These are phyloP conservation scores for Draba incana DNA, from an alignment of 345 rosid species.

Conservation along the genomic window DNA sequence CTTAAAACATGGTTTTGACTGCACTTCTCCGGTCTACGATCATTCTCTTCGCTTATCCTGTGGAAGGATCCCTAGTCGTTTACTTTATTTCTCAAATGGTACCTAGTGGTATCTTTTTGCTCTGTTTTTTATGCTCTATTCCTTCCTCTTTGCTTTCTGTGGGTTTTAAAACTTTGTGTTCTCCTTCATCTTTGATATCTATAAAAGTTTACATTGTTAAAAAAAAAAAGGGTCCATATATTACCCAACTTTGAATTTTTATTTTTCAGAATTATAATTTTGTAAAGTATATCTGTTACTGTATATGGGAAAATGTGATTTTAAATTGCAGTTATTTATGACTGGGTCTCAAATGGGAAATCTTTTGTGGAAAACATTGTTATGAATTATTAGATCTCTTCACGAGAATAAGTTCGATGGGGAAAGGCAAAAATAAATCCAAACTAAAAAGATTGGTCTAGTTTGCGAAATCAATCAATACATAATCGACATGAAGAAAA, in stretches of 20 bases:
- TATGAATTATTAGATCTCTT: background rate
- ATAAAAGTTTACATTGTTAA: too few species aligned
- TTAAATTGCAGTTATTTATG: background rate
- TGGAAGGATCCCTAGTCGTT: too few species aligned
- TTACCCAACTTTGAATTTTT: constrained; percentile 20
- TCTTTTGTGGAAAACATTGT: background rate
- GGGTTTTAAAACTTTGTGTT: too few species aligned
- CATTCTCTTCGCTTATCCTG: too few species aligned
- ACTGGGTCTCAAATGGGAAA: background rate
- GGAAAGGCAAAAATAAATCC: background rate
- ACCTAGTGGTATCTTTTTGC: too few species aligned
- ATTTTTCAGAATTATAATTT: background rate
- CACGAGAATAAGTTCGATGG: background rate
- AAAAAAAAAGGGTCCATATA: too few species aligned
- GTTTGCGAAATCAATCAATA: background rate
- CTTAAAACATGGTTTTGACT: too few species aligned
- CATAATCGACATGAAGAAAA: background rate
- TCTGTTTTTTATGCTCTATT: too few species aligned
- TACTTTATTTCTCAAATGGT: too few species aligned
- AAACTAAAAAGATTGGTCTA: background rate
- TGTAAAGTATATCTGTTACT: background rate
- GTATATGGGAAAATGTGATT: background rate
- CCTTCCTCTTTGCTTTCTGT: too few species aligned
- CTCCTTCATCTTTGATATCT: too few species aligned
- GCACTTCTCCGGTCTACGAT: too few species aligned